phyloP scores from a whole-genome alignment of 148 eudicot species.

The Rhododendron henanense region DNA sequence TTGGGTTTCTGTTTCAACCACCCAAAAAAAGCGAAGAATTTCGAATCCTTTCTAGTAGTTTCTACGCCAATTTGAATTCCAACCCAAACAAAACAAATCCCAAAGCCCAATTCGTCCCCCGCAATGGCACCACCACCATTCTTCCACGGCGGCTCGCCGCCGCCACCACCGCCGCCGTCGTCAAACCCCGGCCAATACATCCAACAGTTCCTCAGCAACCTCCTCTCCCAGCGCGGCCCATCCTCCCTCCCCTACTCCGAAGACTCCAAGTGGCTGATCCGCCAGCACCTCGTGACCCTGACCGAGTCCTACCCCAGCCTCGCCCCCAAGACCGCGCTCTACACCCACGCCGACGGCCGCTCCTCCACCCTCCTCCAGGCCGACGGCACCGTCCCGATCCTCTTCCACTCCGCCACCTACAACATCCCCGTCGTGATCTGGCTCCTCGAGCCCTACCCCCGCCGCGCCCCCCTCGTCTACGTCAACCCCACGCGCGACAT shows the following conservation, averaged over 20 bases:
- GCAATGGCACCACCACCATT: neutral
- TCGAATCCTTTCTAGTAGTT: too few species aligned
- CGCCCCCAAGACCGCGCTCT: conserved; percentile 64
- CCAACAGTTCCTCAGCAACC: conserved; percentile 75
- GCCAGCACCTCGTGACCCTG: conserved; percentile 69
- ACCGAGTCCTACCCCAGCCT: conserved; percentile 61
- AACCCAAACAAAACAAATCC: neutral
- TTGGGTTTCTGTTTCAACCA: too few species aligned
- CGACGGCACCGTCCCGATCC: conserved; percentile 85
- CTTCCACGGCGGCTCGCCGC: neutral
- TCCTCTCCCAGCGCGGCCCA: conserved; percentile 88
- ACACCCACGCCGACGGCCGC: conserved; percentile 95
- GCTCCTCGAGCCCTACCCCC: conserved; percentile 81
- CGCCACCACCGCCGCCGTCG: neutral
- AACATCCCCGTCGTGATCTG: conserved; percentile 81
- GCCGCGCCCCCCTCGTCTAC: conserved; percentile 66
- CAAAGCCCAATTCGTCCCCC: neutral
- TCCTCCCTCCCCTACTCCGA: conserved; percentile 72
- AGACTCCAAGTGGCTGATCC: conserved; percentile 84
- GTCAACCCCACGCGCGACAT: conserved; percentile 89
- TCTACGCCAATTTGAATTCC: neutral
- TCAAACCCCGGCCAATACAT: conserved; percentile 25
- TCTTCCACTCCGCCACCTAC: conserved; percentile 54
- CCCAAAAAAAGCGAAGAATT: too few species aligned
- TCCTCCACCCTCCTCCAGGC: conserved; percentile 73